Base-by-base conservation (phyloP, 202 grass and related monocot genomes). In the Alloteropsis angusta region DNA sequence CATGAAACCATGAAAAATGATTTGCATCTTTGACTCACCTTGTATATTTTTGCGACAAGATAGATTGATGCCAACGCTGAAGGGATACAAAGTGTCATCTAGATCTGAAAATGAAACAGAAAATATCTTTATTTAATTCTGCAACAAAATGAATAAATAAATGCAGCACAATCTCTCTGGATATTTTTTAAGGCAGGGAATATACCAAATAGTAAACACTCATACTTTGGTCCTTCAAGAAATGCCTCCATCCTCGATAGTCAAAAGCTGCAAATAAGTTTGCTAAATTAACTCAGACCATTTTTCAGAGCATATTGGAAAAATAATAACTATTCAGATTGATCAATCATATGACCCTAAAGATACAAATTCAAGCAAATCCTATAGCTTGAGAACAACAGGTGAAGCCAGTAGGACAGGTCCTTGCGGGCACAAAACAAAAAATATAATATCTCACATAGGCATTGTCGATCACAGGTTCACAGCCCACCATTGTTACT, bases 51-150 rank as follows among this genome's bases (percentile, higher is more conserved):
- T 84, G 14, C 80, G 75, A 55, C 87, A 93, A 60, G 85, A 85
- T 78, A 90, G 65, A 60, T 93, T 85, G 41, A 93, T 85, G 64
- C 85, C 87, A 38, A 42, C 9, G 14, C 78, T 83, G 21, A 90
- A 83, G 26, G 82, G 82, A 78, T 93, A 93, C 60, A 90, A 44
- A n/a, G 91, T 90, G 57, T 93, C 87, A 86, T 93, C 87, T 67
- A 93, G 67, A 77, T 93, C 91, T 93, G 82, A 52, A 89, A 21
- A 76, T 19, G 36, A 39, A 79, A 79, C 9, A 78, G 30, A 13
- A 62, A 30, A 79, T 5, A 39, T 1, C 16, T 53, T 83, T 44
- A 79, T 15, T 74, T 17, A 25, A 26, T 25, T 71, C 15, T 69
- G 9, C 47, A 42, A 72, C 1, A 55, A 57, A 5, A 78, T 21